phyloP scores from a whole-genome alignment of 192 early-diverging fungal genomes.

The Coemansia sp. region DNA sequence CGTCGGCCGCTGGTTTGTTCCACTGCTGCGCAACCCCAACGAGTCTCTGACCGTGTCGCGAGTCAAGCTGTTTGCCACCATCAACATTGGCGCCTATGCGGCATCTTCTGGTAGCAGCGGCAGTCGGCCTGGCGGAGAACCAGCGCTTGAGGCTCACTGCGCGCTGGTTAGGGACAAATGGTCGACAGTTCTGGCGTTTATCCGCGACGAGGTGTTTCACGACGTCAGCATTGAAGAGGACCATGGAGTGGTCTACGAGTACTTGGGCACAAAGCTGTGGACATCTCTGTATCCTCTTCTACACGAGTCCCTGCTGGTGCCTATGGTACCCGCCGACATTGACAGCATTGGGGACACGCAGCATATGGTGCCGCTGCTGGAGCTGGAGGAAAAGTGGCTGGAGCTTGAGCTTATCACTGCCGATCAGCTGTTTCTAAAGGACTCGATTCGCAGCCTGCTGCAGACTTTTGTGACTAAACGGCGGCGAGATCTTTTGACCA shows the following conservation, averaged over 20 bases:
- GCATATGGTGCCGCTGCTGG: slow-evolving; percentile 26
- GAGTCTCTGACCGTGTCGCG: slow-evolving; percentile 20
- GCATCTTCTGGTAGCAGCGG: neutral
- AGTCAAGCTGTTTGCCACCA: slow-evolving; percentile 19
- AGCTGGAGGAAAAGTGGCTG: slow-evolving; percentile 39
- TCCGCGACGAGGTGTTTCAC: slow-evolving; percentile 38
- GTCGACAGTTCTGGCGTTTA: slow-evolving; percentile 26
- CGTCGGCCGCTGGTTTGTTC: slow-evolving; percentile 21
- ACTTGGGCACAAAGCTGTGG: slow-evolving; percentile 34
- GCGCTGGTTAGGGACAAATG: slow-evolving; percentile 32
- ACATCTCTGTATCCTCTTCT: slow-evolving; percentile 17
- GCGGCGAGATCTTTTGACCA: slow-evolving; percentile 33
- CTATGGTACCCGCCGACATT: slow-evolving; percentile 20
- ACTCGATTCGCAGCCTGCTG: slow-evolving; percentile 20
- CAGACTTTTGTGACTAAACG: slow-evolving; percentile 32
- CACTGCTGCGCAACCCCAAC: slow-evolving; percentile 26
- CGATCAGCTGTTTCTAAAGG: slow-evolving; percentile 12
- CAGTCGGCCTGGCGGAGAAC: neutral
- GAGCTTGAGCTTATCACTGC: slow-evolving; percentile 17
- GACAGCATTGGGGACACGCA: slow-evolving; percentile 19
- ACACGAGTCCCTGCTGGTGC: slow-evolving; percentile 13
- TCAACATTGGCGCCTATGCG: slow-evolving; percentile 35
- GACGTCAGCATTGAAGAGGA: slow-evolving; percentile 36
- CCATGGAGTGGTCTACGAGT: slow-evolving; percentile 24
- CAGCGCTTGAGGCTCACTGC: slow-evolving; percentile 4